Evolutionary conservation across 345 rosid genomes (phyloP).

Genomic region (Syzygium aqueum): DNA sequence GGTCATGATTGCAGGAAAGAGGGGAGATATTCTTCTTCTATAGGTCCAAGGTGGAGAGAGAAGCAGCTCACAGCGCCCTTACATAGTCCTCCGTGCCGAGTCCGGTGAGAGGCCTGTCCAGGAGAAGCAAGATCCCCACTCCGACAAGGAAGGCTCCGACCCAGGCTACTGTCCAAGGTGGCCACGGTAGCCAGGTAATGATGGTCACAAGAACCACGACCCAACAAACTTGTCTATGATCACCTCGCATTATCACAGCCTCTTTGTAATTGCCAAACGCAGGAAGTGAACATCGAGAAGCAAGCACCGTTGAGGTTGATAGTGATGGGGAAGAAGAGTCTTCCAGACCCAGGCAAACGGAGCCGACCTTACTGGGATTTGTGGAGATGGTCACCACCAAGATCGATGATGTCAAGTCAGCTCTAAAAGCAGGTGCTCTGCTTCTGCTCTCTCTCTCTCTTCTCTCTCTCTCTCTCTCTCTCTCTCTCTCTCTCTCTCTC

Average conservation of each 20-base stretch:
- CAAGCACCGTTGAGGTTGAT: conserved; percentile 44
- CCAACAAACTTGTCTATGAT: neutral
- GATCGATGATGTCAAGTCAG: conserved; percentile 41
- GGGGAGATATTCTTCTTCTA: conserved; percentile 84
- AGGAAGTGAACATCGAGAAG: conserved; percentile 56
- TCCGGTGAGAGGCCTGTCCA: conserved; percentile 41
- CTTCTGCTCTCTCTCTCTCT: neutral
- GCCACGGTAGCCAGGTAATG: conserved; percentile 43
- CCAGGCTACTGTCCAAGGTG: conserved; percentile 18
- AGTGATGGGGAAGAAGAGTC: conserved; percentile 60
- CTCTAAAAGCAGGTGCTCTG: conserved; percentile 45
- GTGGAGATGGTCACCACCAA: conserved; percentile 59
- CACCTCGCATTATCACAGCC: neutral
- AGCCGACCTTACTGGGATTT: conserved; percentile 64
- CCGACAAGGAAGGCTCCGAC: conserved; percentile 36
- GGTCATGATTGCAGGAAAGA: conserved; percentile 27
- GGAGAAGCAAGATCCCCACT: conserved; percentile 51
- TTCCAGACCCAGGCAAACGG: conserved; percentile 55
- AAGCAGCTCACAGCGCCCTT: conserved; percentile 59
- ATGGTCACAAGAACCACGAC: neutral
- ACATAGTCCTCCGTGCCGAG: conserved; percentile 53
- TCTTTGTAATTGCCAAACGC: neutral
- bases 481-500: neutral
- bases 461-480: too few relatives aligned
- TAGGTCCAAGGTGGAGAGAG: conserved; percentile 61